Evolutionary conservation across 2,329 filamentous ascomycete genomes (phyloP), one percentile per base, ranked within the genome.

Genomic region (Colletotrichum brevisporum): DNA sequence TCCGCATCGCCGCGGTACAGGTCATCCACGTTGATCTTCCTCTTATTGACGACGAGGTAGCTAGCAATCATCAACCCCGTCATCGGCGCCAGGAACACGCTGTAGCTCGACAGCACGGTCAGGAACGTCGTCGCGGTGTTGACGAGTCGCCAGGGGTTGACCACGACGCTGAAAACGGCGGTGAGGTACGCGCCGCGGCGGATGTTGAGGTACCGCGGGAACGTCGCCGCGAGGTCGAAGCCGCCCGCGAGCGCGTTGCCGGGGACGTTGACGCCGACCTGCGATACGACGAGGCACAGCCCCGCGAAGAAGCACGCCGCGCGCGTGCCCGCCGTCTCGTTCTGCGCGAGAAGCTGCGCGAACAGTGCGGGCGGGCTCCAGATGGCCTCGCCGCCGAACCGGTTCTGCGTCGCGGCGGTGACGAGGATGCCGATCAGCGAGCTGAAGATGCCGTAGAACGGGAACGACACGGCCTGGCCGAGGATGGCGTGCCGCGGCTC

Each of bases 351-450:
- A 2, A 82, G 67, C 12, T 72, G 74, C 21, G 75, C 78, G 15
- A 82, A 75, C 4, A 83, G 73, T 3, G 76, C 72, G 0, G 79
- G 78, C 1, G 80, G 80, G 52, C 79, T 83, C 81, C 81, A 82
- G 56, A 82, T 71, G 13, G 79, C 74, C 55, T 74, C 69, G 39
- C 79, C 77, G 8, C 71, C 78, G 60, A 81, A 78, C 5, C 78
- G 74, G 2, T 79, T 71, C 67, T 82, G 80, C 0, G 80, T 81
- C 0, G 81, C 81, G 0, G 81, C 79, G 0, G 80, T 82, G 24
- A 82, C 80, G 0, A 83, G 69, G 13, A 83, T 83, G 0, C 81
- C 82, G 8, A 82, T 78, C 15, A 83, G 72, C 1, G 79, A 78
- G 3, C 76, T 76, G 3, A 78, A 69, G 39, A 78, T 79, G 41